Conservation (phyloP, 192 early-diverging fungal species). For the Coemansia guatemalensis region DNA sequence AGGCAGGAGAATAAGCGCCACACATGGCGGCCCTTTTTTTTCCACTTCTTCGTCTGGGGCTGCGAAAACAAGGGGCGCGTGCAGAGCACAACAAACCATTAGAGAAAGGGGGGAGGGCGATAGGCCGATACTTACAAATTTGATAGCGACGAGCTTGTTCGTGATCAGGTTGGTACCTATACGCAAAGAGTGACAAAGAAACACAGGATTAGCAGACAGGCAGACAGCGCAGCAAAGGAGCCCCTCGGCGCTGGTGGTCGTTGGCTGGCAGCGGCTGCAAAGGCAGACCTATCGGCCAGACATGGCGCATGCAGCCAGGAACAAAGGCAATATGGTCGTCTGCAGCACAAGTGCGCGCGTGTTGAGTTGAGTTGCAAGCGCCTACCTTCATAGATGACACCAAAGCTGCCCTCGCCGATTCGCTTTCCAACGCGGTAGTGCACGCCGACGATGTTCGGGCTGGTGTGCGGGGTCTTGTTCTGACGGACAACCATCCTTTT, state of each 20-base stretch:
- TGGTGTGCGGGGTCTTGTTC: slow-evolving; percentile 43
- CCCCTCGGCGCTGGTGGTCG: no score
- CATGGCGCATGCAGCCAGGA: neutral
- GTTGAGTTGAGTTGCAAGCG: neutral
- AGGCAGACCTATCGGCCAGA: neutral
- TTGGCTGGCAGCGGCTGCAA: neutral
- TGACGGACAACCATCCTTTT: slow-evolving; percentile 44
- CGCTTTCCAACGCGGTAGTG: slow-evolving; percentile 95
- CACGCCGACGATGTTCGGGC: slow-evolving; percentile 88
- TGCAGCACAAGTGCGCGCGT: slow-evolving; percentile 3
- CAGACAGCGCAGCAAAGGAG: neutral
- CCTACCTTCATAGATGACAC: slow-evolving; percentile 97
- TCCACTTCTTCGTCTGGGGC: no score
- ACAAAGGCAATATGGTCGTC: neutral
- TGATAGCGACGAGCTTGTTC: slow-evolving; percentile 93
- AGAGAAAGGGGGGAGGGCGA: no score
- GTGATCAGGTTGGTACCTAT: slow-evolving; percentile 74
- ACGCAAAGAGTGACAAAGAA: slow-evolving; percentile 1
- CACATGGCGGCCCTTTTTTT: neutral
- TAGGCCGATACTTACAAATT: slow-evolving; percentile 65
- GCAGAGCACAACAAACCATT: slow-evolving; percentile 8
- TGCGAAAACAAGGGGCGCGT: neutral
- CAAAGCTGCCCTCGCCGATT: slow-evolving; percentile 98
- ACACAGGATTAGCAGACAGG: neutral
- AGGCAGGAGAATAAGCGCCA: slow-evolving; percentile 10